Percentiles rank a stretch among this genome's conserved stretches.
phyloP scores from a whole-genome alignment of 352 stramenopile species.

The Phytopythium sindhum region DNA sequence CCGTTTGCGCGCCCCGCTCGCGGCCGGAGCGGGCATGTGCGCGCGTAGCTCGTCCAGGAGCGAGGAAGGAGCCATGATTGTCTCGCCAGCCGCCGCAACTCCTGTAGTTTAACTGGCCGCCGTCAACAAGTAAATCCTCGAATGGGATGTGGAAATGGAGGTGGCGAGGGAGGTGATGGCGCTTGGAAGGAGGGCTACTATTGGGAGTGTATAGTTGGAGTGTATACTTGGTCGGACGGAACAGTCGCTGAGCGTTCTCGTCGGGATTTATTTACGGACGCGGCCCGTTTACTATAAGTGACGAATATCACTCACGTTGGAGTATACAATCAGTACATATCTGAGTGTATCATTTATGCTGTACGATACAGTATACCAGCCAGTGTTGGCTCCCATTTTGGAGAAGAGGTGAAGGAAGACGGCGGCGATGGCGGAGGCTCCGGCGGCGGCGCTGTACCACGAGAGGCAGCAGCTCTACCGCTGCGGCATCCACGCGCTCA shows the following conservation, averaged over 20 bases:
- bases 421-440: constrained; percentile 6
- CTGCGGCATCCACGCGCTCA: constrained; percentile 79
- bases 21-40: not conserved
- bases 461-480: constrained; percentile 70
- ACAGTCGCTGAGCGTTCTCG: not conserved
- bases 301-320: not conserved
- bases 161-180: no score
- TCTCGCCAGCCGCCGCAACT: no score
- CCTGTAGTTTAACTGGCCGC: no score
- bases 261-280: no score
- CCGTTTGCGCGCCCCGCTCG: not conserved
- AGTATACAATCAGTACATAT: not conserved
- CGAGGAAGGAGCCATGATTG: not conserved
- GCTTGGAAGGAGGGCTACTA: no score
- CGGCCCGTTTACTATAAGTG: no score
- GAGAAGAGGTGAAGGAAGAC: not conserved
- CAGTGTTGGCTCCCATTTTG: no score
- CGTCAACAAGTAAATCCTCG: not conserved
- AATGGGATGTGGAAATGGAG: no score
- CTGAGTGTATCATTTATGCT: not conserved
- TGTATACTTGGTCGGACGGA: not conserved
- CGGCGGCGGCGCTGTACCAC: constrained; percentile 46
- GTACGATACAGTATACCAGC: not conserved
- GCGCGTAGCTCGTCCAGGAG: constrained; percentile 9
- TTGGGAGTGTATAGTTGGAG: no score